Conservation (phyloP, 2,329 filamentous ascomycete species). For the Periconia digitata region DNA sequence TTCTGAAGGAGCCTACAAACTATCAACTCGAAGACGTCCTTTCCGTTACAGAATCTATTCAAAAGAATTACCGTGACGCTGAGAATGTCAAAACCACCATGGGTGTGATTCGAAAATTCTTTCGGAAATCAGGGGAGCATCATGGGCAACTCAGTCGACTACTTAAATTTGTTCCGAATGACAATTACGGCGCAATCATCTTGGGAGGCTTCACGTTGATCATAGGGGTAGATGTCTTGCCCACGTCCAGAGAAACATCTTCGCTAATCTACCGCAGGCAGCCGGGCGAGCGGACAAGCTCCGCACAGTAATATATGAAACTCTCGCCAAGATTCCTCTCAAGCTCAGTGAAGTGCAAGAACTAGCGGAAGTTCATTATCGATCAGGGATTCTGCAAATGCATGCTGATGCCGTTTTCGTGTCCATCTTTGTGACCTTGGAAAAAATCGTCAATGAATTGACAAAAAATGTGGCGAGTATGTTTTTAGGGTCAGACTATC, state of each 20-base stretch:
- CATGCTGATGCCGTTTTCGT: not conserved
- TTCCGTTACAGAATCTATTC: not conserved
- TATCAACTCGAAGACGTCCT: not conserved
- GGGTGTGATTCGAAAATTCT: constrained; percentile 1
- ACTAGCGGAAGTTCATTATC: not conserved
- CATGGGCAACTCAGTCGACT: not conserved
- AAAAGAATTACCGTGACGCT: not conserved
- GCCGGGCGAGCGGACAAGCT: not conserved
- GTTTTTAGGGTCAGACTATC: not conserved
- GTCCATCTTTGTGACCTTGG: not conserved
- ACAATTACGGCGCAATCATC: constrained; percentile 1
- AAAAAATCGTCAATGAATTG: constrained; percentile 1
- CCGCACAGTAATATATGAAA: constrained; percentile 1
- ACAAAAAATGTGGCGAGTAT: constrained; percentile 1
- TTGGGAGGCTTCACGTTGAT: constrained; percentile 1
- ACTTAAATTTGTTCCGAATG: constrained; percentile 1
- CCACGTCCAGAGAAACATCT: not conserved
- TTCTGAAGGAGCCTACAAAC: not conserved
- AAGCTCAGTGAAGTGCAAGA: not conserved
- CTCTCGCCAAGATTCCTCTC: not conserved
- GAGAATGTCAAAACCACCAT: constrained; percentile 1
- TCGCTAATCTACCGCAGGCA: not conserved
- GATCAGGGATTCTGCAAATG: not conserved
- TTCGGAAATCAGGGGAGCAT: not conserved
- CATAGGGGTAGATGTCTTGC: not conserved